Percentiles rank a stretch among this genome's conserved stretches.
Evolutionary conservation across 148 eudicot species (phyloP).

Genomic region (Fagopyrum homotropicum): DNA sequence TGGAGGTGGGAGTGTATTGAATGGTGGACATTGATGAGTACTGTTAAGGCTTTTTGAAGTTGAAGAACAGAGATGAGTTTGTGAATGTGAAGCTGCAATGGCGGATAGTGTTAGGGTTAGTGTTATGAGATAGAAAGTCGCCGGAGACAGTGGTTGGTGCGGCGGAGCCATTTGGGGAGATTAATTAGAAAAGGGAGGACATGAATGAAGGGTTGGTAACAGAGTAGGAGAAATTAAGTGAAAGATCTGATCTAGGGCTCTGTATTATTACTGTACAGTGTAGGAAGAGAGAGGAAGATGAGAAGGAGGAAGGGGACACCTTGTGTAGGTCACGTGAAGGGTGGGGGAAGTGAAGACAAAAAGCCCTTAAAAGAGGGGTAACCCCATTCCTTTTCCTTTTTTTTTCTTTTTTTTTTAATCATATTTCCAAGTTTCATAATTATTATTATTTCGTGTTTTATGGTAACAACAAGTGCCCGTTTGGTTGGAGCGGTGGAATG

Average conservation of each 20-base stretch:
- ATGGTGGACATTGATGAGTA: conserved; percentile 41
- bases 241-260: background rate
- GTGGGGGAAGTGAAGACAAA: conserved; percentile 12
- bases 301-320: background rate
- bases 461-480: too few species aligned
- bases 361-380: background rate
- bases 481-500: too few species aligned
- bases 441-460: too few species aligned
- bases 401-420: background rate
- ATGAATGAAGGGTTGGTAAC: background rate
- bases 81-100: background rate
- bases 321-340: conserved; percentile 10
- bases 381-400: background rate
- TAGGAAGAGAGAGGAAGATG: background rate
- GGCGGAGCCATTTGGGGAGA: conserved; percentile 14
- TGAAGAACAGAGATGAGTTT: conserved; percentile 14
- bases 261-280: background rate
- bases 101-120: background rate
- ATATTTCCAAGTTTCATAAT: background rate
- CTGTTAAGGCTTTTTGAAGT: background rate
- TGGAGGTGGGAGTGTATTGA: conserved; percentile 34
- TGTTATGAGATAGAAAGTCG: background rate
- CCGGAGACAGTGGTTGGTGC: conserved; percentile 1
- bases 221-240: too few species aligned
- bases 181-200: conserved; percentile 9